Evolutionary conservation across 2,329 filamentous ascomycete species (phyloP), one percentile per base, ranked within the genome.

Genomic region (Macrophomina tecta): DNA sequence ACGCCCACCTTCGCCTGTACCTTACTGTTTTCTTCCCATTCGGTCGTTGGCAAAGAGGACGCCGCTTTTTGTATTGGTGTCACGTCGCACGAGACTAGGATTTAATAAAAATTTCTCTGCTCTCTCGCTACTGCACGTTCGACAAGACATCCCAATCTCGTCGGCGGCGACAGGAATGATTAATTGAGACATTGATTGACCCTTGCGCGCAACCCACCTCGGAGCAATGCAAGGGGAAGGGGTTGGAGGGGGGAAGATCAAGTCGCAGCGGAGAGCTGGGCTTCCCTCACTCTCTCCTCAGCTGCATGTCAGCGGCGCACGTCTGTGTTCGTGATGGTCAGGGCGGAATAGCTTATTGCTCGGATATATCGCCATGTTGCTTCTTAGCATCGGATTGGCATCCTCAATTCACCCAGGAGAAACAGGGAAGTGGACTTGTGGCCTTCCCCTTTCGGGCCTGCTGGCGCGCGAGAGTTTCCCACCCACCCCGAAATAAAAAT

Each of bases 401-500:
- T 40, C 32, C 23, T 32, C 16, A 14, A 14, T 32, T 18, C n/a
- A 40, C 32, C 23, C 23, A 23, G 23, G 23, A 23, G 42, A 62
- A 62, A 62, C 58, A 62, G 30, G 58, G 58, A 34, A 62, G 16
- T 40, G 58, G 56, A 7, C 58, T n/a, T n/a, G n/a, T 23, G 52
- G 23, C 58, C 58, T 62, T 48, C 58, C 58, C 32, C 2, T 49
- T 62, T 49, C 9, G 32, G 58, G 11, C 3, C 8, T 4, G 42
- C 28, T 16, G 16, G 42, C 34, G 52, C 52, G 16, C 5, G 14
- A 40, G 38, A 40, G 14, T 23, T 23, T 23, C 23, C 23, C 23
- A 23, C 23, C 23, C 7, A 40, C 6, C 55, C 7, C 18, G 14
- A 46, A 30, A 48, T 18, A 9, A 7, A 49, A 49, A 62, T 49